These are phyloP conservation scores for Malassezia brasiliensis DNA, from an alignment of 1,284 basidiomycete species.

Conservation along the genomic window DNA sequence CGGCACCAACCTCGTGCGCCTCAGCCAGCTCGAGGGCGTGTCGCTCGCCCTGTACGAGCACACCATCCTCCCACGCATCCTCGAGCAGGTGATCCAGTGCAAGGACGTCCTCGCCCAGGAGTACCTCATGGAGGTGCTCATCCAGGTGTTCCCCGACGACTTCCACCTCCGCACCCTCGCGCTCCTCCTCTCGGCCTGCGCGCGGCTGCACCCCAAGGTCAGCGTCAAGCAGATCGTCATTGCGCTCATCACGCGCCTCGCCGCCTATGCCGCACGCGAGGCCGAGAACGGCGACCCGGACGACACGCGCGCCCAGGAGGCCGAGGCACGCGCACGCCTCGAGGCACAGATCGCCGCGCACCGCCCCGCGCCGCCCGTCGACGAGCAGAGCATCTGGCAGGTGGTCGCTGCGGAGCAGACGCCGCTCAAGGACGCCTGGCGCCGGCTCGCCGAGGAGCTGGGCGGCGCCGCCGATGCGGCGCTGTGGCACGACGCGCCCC, in stretches of 20 bases:
- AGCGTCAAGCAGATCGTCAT: conserved; percentile 49
- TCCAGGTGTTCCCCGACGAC: conserved; percentile 48
- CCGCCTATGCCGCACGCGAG: conserved; percentile 44
- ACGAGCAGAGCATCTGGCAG: conserved; percentile 34
- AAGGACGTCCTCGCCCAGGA: conserved; percentile 48
- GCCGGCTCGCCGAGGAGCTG: conserved; percentile 9
- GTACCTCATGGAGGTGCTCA: conserved; percentile 48
- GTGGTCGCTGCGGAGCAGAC: conserved; percentile 27
- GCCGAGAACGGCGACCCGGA: conserved; percentile 46
- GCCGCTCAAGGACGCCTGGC: conserved; percentile 4
- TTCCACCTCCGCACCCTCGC: conserved; percentile 45
- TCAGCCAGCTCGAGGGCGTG: conserved; percentile 46
- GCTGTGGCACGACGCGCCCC: conserved; percentile 13
- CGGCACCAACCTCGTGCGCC: conserved; percentile 47
- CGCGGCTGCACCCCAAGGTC: conserved; percentile 46
- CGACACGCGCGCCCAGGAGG: conserved; percentile 41
- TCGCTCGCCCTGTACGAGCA: conserved; percentile 42
- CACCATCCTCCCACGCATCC: conserved; percentile 41
- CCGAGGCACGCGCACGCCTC: conserved; percentile 26
- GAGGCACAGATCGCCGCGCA: conserved; percentile 29
- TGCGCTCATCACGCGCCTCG: conserved; percentile 43
- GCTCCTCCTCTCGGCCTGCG: conserved; percentile 44
- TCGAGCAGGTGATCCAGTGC: conserved; percentile 48
- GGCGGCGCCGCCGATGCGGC: not conserved
- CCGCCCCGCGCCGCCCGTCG: conserved; percentile 28